phyloP scores from a whole-genome alignment of 2,329 filamentous ascomycete species.

The Fonsecaea monophora region DNA sequence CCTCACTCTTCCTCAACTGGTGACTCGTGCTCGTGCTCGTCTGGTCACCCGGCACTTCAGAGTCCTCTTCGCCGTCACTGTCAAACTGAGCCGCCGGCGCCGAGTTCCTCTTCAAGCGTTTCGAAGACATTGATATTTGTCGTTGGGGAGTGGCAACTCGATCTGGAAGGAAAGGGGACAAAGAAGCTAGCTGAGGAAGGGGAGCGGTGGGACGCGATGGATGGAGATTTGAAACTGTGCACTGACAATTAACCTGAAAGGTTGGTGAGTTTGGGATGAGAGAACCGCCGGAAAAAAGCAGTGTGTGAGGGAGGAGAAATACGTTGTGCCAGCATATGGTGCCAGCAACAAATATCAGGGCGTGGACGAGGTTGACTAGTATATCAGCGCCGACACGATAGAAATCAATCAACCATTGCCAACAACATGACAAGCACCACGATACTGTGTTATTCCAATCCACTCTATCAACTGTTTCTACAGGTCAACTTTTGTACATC shows the following conservation, averaged over 20 bases:
- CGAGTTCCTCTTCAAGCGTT: not conserved
- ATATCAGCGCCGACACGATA: not conserved
- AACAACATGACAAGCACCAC: not conserved
- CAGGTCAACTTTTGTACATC: not conserved
- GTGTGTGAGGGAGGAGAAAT: not conserved
- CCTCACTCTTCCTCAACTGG: conserved; percentile 13
- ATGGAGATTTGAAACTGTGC: too few species aligned
- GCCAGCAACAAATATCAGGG: not conserved
- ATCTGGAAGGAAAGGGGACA: not conserved
- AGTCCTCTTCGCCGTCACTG: conserved; percentile 3
- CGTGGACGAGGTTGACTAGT: not conserved
- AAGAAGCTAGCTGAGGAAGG: too few species aligned
- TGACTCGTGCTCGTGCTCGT: not conserved
- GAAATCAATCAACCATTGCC: not conserved
- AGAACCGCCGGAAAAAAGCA: too few species aligned
- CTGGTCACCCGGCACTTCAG: not conserved
- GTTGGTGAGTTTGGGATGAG: too few species aligned
- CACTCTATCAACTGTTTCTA: not conserved
- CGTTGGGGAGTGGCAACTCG: not conserved
- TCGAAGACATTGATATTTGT: not conserved
- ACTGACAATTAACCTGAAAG: too few species aligned
- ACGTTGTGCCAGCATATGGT: not conserved
- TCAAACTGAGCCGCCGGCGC: not conserved
- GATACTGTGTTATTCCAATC: not conserved
- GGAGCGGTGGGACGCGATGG: too few species aligned